Conservation (phyloP, 306 rosid species). For the Cyclanthera cordifolia region DNA sequence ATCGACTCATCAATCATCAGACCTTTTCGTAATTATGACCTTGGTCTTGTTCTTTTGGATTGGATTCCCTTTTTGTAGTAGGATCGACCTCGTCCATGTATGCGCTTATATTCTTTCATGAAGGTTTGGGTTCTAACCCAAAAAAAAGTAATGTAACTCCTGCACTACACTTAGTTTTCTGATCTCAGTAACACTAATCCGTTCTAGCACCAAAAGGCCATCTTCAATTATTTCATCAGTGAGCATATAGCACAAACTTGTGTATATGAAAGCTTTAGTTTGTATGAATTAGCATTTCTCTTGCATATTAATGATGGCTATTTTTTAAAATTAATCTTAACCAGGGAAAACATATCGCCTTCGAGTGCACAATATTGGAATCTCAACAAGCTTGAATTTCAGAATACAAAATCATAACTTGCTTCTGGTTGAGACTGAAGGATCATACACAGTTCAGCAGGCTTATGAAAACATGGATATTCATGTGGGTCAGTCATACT, state of each 20-base stretch:
- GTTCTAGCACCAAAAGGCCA: not conserved
- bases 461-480: slow-evolving; percentile 60
- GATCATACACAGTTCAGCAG: slow-evolving; percentile 50
- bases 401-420: slow-evolving; percentile 75
- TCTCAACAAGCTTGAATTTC: slow-evolving; percentile 70
- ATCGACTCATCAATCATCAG: too few species aligned
- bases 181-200: not conserved
- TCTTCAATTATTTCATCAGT: not conserved
- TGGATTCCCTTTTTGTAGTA: too few species aligned
- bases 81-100: too few species aligned
- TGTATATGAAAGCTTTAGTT: not conserved
- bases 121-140: not conserved
- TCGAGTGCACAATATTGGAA: slow-evolving; percentile 75
- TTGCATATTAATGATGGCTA: not conserved
- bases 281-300: not conserved
- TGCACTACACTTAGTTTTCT: not conserved
- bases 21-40: too few species aligned
- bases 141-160: not conserved
- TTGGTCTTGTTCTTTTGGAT: too few species aligned
- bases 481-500: slow-evolving; percentile 82
- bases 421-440: slow-evolving; percentile 71
- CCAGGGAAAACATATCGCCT: slow-evolving; percentile 78
- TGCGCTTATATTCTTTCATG: too few species aligned
- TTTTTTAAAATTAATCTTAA: not conserved
- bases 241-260: not conserved